Evolutionary conservation across 2,329 filamentous ascomycete genomes (phyloP).

Genomic region (Diaporthe sp.): DNA sequence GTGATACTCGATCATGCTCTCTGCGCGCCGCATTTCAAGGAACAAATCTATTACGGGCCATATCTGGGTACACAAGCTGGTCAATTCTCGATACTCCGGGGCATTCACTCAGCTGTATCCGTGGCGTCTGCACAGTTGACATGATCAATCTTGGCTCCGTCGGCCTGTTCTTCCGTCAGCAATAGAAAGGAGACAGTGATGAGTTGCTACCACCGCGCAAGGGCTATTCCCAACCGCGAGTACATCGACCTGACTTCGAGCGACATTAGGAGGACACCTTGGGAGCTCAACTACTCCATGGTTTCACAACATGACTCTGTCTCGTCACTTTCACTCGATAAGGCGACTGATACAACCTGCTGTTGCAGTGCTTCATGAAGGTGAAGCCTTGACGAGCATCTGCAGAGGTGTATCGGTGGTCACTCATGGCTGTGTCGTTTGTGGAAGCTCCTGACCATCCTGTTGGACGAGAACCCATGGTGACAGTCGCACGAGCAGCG

Average conservation of each 20-base stretch:
- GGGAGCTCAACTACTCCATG: neutral
- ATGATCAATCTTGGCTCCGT: neutral
- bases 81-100: neutral
- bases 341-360: constrained; percentile 22
- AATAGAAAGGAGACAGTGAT: too few species aligned
- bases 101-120: neutral
- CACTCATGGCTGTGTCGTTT: neutral
- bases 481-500: constrained; percentile 24
- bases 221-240: neutral
- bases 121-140: neutral
- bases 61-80: neutral
- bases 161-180: neutral
- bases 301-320: constrained; percentile 15
- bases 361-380: constrained; percentile 22
- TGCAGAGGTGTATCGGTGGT: constrained; percentile 19
- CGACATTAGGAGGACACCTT: neutral
- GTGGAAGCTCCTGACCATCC: constrained; percentile 15
- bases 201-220: neutral
- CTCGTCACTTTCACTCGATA: constrained; percentile 3
- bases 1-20: constrained; percentile 6
- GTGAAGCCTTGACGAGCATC: constrained; percentile 18
- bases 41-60: neutral
- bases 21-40: neutral
- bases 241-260: neutral
- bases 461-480: constrained; percentile 5